Base-by-base conservation (phyloP, 768 basidiomycete genomes). In the Suillus lakei region DNA sequence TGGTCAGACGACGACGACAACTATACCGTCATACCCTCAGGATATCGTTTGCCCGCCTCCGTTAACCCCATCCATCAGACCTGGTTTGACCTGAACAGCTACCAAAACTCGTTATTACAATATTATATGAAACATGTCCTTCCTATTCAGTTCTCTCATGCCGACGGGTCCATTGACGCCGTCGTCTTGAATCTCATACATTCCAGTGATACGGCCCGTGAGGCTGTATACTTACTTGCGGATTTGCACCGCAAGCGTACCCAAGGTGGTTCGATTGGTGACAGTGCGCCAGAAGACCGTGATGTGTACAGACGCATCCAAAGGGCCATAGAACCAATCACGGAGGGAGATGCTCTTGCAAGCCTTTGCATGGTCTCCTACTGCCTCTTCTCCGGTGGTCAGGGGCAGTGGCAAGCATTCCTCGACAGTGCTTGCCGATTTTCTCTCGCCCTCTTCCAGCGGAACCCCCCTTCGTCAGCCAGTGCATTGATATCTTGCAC, bases 311-410 rank as follows among this genome's bases (percentile, higher is more conserved):
- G n/a, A 67, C 79, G 32, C 71, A 69, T 71, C 59, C 70, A 73
- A 41, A 69, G 74, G 69, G 65, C 56, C 46, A 59, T 28, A 41
- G 38, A 59, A 21, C 62, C 67, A 46, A 62, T 74, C 71, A 83
- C 79, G 18, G 84, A 88, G 60, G 91, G 90, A 41, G 91, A 92
- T 68, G 93, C 92, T 26, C 89, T 93, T 79, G 90, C 91, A 0
- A 90, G 90, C 4, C 79, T 95, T 23, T 90, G 91, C 66, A 80
- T 91, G 70, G 85, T 95, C 34, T 93, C 92, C 21, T 84, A 87
- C 50, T 88, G 88, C 78, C 86, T 94, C 62, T 94, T 95, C 78
- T 85, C 86, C 15, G 93, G 93, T 4, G 92, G 93, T 6, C 78
- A 80, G 12, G 92, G 92, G 4, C 76, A 80, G 48, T 95, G 93